Conservation (phyloP, 768 basidiomycete species). For the button mushroom (Agaricus bisporus) region DNA sequence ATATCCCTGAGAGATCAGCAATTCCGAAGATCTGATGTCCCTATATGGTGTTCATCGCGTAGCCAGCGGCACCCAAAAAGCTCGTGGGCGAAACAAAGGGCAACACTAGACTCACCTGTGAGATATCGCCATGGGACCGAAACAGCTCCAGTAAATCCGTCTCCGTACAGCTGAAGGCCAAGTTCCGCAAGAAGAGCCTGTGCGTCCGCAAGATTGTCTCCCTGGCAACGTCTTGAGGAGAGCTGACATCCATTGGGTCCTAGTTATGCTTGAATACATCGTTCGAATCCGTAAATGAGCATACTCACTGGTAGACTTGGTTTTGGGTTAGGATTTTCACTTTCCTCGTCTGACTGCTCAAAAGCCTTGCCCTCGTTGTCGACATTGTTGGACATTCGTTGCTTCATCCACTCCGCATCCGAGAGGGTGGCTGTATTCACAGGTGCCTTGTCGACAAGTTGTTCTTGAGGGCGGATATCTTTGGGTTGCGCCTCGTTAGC, state of each 20-base stretch:
- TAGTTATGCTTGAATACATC: background rate
- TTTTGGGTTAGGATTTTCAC: constrained; percentile 15
- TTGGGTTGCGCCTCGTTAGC: constrained; percentile 38
- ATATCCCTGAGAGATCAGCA: constrained; percentile 37
- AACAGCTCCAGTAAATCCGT: constrained; percentile 65
- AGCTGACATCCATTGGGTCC: constrained; percentile 12
- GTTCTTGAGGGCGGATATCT: constrained; percentile 9
- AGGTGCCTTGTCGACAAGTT: constrained; percentile 16
- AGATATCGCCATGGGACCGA: constrained; percentile 60
- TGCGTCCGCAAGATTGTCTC: constrained; percentile 66
- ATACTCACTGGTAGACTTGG: constrained; percentile 10
- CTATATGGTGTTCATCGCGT: constrained; percentile 44
- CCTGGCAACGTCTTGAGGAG: constrained; percentile 30
- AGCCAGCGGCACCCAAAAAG: background rate
- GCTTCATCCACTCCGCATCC: constrained; percentile 73
- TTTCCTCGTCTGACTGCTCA: constrained; percentile 59
- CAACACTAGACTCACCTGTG: constrained; percentile 52
- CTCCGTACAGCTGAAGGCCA: constrained; percentile 81
- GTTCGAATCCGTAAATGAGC: background rate
- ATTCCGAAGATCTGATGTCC: constrained; percentile 47
- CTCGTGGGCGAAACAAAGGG: constrained; percentile 11
- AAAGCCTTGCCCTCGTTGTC: constrained; percentile 43
- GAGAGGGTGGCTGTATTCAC: constrained; percentile 35
- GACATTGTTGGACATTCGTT: constrained; percentile 47
- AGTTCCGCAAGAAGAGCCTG: constrained; percentile 89